These are phyloP conservation scores for Pontederia paniculata DNA, from an alignment of 176 grass and related monocot species.

Conservation along the genomic window DNA sequence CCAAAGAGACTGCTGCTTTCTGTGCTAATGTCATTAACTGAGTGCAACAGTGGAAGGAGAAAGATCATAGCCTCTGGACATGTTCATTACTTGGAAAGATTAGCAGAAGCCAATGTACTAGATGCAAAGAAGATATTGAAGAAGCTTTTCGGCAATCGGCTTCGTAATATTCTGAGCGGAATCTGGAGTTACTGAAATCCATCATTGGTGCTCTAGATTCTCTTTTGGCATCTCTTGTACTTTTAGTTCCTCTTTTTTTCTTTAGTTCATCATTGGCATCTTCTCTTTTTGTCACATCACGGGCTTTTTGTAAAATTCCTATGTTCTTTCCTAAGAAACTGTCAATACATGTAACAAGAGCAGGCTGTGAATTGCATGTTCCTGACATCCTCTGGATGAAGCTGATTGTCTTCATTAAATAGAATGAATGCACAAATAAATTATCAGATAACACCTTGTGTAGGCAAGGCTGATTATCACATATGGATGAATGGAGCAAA, in stretches of 20 bases:
- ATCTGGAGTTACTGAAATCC: slow-evolving; percentile 43
- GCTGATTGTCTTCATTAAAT: too few species aligned
- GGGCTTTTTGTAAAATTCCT: too few species aligned
- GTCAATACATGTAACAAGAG: too few species aligned
- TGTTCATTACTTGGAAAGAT: slow-evolving; percentile 43
- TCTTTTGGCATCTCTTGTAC: not conserved
- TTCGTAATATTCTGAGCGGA: slow-evolving; percentile 56
- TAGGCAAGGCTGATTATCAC: too few species aligned
- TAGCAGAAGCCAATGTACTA: slow-evolving; percentile 38
- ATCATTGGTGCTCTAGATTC: too few species aligned
- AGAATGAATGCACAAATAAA: too few species aligned
- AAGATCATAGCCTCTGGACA: slow-evolving; percentile 68
- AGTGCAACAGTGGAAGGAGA: slow-evolving; percentile 58
- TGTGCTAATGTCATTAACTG: slow-evolving; percentile 40
- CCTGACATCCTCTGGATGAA: too few species aligned
- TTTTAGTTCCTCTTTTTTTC: not conserved
- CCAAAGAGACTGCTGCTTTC: slow-evolving; percentile 50
- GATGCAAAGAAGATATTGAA: slow-evolving; percentile 74
- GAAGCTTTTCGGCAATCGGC: slow-evolving; percentile 57
- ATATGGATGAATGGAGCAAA: too few species aligned
- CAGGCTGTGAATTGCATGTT: too few species aligned
- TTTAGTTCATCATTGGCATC: not conserved
- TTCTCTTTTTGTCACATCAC: not conserved
- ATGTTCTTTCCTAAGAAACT: too few species aligned
- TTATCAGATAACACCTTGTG: too few species aligned